Percentiles rank a stretch among this genome's conserved stretches.
These are phyloP conservation scores for Capronia epimyces DNA, from an alignment of 2,329 filamentous ascomycete species.

Conservation along the genomic window DNA sequence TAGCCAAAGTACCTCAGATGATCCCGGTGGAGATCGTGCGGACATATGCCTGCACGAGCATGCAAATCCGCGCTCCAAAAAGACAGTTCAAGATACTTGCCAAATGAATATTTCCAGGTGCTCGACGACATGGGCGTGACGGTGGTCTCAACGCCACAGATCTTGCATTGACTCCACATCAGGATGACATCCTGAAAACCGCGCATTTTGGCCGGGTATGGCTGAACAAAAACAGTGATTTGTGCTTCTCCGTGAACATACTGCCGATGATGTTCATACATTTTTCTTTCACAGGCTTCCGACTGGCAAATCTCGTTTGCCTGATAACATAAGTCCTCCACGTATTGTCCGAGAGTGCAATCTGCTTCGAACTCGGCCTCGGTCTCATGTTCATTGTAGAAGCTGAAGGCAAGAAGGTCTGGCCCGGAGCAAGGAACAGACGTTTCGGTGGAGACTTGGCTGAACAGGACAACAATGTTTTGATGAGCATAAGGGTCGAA, in stretches of 20 bases:
- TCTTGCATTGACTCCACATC: slow-evolving; percentile 97
- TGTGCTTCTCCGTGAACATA: slow-evolving; percentile 96
- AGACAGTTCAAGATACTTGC: slow-evolving; percentile 93
- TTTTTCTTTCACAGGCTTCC: slow-evolving; percentile 78
- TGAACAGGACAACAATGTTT: slow-evolving; percentile 91
- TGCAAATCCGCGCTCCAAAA: slow-evolving; percentile 89
- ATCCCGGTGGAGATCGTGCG: slow-evolving; percentile 87
- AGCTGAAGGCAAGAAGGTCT: slow-evolving; percentile 80
- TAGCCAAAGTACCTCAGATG: slow-evolving; percentile 91
- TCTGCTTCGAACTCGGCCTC: slow-evolving; percentile 70
- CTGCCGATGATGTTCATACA: slow-evolving; percentile 89
- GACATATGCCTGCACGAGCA: slow-evolving; percentile 68
- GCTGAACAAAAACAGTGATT: slow-evolving; percentile 84
- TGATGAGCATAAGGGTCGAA: slow-evolving; percentile 96
- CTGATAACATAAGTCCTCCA: slow-evolving; percentile 78
- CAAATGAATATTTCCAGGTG: slow-evolving; percentile 97
- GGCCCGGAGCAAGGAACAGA: slow-evolving; percentile 91
- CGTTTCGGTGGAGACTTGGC: slow-evolving; percentile 85
- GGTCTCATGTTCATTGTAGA: slow-evolving; percentile 82
- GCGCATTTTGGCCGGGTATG: slow-evolving; percentile 60
- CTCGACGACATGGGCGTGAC: slow-evolving; percentile 86
- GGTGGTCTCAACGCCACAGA: slow-evolving; percentile 84
- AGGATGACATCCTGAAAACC: slow-evolving; percentile 69
- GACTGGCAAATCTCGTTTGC: slow-evolving; percentile 73
- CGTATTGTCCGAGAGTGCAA: slow-evolving; percentile 88